Conservation (phyloP, 768 basidiomycete species). For the Lactarius tabidus region DNA sequence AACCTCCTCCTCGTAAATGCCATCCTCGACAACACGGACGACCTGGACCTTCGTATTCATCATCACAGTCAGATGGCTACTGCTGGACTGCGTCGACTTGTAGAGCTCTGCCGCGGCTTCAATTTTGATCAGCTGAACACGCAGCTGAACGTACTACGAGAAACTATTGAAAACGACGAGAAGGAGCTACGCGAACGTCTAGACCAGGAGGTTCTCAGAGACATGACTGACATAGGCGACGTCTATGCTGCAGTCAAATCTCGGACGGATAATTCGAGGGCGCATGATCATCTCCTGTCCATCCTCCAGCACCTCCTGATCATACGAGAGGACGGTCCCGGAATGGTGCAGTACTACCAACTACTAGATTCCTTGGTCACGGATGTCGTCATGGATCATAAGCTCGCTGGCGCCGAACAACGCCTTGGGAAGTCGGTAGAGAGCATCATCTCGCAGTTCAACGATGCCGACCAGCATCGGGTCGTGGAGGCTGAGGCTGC, state of each 20-base stretch:
- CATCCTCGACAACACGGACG: constrained; percentile 62
- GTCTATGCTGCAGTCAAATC: constrained; percentile 78
- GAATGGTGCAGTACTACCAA: constrained; percentile 84
- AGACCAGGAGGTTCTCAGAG: constrained; percentile 70
- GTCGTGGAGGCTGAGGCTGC: constrained; percentile 73
- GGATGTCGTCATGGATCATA: constrained; percentile 90
- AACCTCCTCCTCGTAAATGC: constrained; percentile 73
- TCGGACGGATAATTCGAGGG: constrained; percentile 74
- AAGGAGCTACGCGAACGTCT: constrained; percentile 64
- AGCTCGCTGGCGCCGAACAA: constrained; percentile 76
- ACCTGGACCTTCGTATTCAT: constrained; percentile 80
- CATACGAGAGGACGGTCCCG: constrained; percentile 82
- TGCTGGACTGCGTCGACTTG: constrained; percentile 71
- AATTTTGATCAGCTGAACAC: constrained; percentile 59
- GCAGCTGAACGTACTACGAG: constrained; percentile 58
- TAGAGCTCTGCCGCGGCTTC: constrained; percentile 65
- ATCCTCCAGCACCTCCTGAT: constrained; percentile 92
- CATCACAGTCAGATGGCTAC: constrained; percentile 88
- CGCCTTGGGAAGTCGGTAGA: constrained; percentile 88
- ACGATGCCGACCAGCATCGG: constrained; percentile 82
- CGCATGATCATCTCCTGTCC: constrained; percentile 83
- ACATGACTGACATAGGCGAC: constrained; percentile 78
- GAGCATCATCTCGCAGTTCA: constrained; percentile 82
- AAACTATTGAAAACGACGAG: constrained; percentile 71
- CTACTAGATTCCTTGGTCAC: constrained; percentile 86